Percentiles rank a stretch among this genome's conserved stretches.
Evolutionary conservation across 1,284 basidiomycete species (phyloP).

Genomic region (Pyrrhoderma noxium): DNA sequence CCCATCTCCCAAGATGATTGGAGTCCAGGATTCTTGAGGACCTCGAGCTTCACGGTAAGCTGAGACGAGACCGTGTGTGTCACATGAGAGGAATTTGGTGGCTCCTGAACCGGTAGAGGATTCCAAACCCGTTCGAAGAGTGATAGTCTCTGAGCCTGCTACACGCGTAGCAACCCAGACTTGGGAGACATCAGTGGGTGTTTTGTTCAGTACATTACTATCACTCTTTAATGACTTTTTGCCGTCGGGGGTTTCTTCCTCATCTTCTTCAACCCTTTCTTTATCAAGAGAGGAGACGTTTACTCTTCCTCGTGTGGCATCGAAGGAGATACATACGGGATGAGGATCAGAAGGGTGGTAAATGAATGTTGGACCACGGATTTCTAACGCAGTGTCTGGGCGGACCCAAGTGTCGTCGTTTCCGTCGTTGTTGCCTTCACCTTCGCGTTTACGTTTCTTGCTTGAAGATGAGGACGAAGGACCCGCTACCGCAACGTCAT

Average conservation of each 20-base stretch:
- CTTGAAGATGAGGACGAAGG: constrained; percentile 32
- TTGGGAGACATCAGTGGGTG: constrained; percentile 72
- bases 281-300: constrained; percentile 56
- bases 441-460: constrained; percentile 28
- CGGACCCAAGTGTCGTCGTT: constrained; percentile 73
- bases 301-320: constrained; percentile 68
- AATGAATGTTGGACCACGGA: constrained; percentile 79
- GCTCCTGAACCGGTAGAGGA: constrained; percentile 58
- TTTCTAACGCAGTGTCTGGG: constrained; percentile 61
- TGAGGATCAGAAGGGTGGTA: constrained; percentile 69
- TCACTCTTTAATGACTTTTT: constrained; percentile 22
- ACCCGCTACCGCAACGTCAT: constrained; percentile 31
- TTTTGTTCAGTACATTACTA: constrained; percentile 21
- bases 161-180: constrained; percentile 84
- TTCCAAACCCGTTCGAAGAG: constrained; percentile 59
- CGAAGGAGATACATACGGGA: constrained; percentile 69
- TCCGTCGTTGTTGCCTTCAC: constrained; percentile 49
- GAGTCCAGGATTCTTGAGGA: constrained; percentile 83
- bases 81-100: constrained; percentile 81
- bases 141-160: constrained; percentile 72
- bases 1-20: constrained; percentile 65
- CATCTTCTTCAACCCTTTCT: constrained; percentile 32
- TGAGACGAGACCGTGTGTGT: constrained; percentile 73
- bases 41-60: constrained; percentile 80
- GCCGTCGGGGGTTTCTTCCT: constrained; percentile 49